Conservation (phyloP, 1,139 yeast species). For the Magnusiomyces paraingens region DNA sequence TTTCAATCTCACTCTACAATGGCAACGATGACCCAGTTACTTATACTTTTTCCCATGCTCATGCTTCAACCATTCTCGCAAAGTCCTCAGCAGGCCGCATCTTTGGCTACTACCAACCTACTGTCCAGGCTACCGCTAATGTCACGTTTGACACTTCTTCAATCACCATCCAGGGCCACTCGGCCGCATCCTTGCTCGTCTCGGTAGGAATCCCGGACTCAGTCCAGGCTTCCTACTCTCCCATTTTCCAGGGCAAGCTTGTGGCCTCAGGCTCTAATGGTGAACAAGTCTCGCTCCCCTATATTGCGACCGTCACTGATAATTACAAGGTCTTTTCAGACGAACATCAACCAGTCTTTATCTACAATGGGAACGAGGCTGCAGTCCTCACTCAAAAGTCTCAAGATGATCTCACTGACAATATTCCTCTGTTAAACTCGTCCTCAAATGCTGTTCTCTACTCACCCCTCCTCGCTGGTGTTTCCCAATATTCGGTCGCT, state of each 20-base stretch:
- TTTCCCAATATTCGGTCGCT: background rate
- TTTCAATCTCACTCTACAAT: conserved; percentile 16
- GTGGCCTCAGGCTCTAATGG: conserved; percentile 1
- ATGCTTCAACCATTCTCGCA: conserved; percentile 15
- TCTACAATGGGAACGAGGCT: conserved; percentile 1
- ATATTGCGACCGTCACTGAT: conserved; percentile 8
- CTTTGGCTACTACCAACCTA: conserved; percentile 15
- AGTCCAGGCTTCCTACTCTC: conserved; percentile 1
- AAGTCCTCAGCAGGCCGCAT: conserved; percentile 3
- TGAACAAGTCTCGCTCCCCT: conserved; percentile 7
- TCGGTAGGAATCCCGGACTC: conserved; percentile 7
- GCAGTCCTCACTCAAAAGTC: background rate
- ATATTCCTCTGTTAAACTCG: background rate
- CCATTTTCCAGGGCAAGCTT: conserved; percentile 12
- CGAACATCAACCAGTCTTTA: conserved; percentile 7
- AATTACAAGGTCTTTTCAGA: conserved; percentile 8
- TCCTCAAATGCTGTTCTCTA: background rate
- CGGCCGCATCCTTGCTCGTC: conserved; percentile 5
- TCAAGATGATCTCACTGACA: background rate
- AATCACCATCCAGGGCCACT: conserved; percentile 6
- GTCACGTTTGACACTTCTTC: conserved; percentile 1
- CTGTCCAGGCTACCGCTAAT: conserved; percentile 5
- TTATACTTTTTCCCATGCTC: conserved; percentile 16
- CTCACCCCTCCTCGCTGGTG: conserved; percentile 3
- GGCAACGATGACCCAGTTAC: conserved; percentile 15